Evolutionary conservation across 352 stramenopile genomes (phyloP).

Genomic region (Pythium dissotocum): DNA sequence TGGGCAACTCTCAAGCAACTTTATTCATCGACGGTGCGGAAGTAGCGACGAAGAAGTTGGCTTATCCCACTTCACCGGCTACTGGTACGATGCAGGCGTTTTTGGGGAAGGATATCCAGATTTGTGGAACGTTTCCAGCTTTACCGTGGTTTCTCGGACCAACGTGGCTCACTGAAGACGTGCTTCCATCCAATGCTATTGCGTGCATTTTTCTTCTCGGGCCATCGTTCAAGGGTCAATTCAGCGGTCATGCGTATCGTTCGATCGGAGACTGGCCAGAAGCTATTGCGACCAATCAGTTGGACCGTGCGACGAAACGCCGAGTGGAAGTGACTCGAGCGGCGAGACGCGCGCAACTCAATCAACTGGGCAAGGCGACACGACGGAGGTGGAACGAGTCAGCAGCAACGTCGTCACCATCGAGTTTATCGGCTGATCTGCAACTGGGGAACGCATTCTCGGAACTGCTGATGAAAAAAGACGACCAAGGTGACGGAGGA

Average conservation of each 20-base stretch:
- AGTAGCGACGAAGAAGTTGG: conserved; percentile 73
- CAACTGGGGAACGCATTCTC: conserved; percentile 18
- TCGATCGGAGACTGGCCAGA: conserved; percentile 72
- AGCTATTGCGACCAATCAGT: conserved; percentile 51
- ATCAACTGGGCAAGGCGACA: conserved; percentile 44
- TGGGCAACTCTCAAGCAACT: conserved; percentile 72
- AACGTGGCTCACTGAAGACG: conserved; percentile 67
- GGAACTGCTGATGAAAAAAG: conserved; percentile 40
- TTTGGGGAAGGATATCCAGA: conserved; percentile 72
- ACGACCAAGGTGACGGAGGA: conserved; percentile 30
- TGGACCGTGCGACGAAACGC: conserved; percentile 57
- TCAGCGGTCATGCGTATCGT: conserved; percentile 67
- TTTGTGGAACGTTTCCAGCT: conserved; percentile 64
- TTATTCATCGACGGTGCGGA: conserved; percentile 77
- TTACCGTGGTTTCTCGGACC: conserved; percentile 65
- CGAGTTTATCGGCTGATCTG: conserved; percentile 1
- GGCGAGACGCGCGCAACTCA: conserved; percentile 48
- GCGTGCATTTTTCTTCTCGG: conserved; percentile 70
- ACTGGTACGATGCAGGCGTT: conserved; percentile 58
- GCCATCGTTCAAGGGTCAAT: conserved; percentile 56
- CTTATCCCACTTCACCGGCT: conserved; percentile 54
- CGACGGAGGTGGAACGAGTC: conserved; percentile 47
- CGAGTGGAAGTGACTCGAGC: conserved; percentile 55
- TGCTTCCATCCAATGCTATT: conserved; percentile 43
- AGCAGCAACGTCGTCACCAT: not conserved